phyloP scores from a whole-genome alignment of 2,329 filamentous ascomycete species.

The Thielaviopsis musarum region DNA sequence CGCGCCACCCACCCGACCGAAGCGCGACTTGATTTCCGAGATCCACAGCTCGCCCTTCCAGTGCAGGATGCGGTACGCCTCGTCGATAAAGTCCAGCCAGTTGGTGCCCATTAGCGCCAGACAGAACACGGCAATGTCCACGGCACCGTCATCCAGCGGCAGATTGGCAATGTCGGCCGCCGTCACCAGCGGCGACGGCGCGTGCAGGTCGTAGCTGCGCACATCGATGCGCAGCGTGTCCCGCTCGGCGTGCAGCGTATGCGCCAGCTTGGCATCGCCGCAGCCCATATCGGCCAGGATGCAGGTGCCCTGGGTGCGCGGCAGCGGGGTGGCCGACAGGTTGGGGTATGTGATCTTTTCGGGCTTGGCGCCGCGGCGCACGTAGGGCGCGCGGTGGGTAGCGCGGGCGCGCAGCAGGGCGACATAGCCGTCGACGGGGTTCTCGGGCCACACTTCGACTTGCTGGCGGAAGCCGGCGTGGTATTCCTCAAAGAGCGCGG shows the following conservation, averaged over 20 bases:
- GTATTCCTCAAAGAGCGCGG: slow-evolving; percentile 91
- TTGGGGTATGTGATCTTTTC: slow-evolving; percentile 15
- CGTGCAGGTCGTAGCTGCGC: slow-evolving; percentile 74
- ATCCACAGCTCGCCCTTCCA: slow-evolving; percentile 96
- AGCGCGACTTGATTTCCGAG: slow-evolving; percentile 89
- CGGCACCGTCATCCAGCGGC: slow-evolving; percentile 54
- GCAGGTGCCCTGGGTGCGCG: slow-evolving; percentile 54
- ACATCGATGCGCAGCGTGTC: slow-evolving; percentile 57
- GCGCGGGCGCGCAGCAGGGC: slow-evolving; percentile 51
- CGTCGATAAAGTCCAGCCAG: slow-evolving; percentile 92
- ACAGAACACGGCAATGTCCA: slow-evolving; percentile 87
- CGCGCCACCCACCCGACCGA: slow-evolving; percentile 30
- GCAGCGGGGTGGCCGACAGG: slow-evolving; percentile 35
- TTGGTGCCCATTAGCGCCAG: slow-evolving; percentile 97
- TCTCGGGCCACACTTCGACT: slow-evolving; percentile 90
- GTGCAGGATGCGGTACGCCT: slow-evolving; percentile 78
- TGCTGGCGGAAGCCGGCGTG: slow-evolving; percentile 92
- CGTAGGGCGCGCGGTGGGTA: slow-evolving; percentile 15
- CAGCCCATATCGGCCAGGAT: slow-evolving; percentile 86
- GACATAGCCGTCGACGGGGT: slow-evolving; percentile 83
- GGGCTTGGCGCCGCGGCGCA: slow-evolving; percentile 14
- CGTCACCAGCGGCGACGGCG: slow-evolving; percentile 59
- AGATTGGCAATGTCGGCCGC: slow-evolving; percentile 77
- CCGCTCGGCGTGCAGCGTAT: slow-evolving; percentile 44
- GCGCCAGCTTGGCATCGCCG: slow-evolving; percentile 71